Evolutionary conservation across 495 filamentous ascomycete genomes (phyloP).

Genomic region (Aspergillus carlsbadensis): DNA sequence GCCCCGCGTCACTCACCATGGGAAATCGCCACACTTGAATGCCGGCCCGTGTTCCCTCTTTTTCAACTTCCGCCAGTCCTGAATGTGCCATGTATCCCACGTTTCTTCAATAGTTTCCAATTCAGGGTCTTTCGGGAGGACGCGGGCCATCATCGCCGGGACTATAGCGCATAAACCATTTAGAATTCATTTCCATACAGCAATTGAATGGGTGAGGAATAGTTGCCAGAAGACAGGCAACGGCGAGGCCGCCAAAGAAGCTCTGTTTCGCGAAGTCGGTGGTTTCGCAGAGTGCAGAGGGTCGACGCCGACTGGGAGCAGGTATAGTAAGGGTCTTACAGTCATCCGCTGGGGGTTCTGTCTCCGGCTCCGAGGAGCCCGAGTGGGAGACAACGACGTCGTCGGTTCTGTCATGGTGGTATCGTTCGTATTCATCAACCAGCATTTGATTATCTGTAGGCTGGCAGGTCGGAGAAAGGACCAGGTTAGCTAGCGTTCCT

Average conservation of each 20-base stretch:
- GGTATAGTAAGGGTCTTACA: constrained; percentile 49
- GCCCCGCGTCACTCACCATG: constrained; percentile 62
- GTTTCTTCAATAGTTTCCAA: constrained; percentile 70
- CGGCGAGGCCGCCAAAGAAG: neutral
- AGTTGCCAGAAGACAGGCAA: neutral
- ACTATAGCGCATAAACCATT: constrained; percentile 45
- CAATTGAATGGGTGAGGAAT: neutral
- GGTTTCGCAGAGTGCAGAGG: neutral
- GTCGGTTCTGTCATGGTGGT: constrained; percentile 76
- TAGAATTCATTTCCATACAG: constrained; percentile 12
- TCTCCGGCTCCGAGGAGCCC: constrained; percentile 52
- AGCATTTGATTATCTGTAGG: constrained; percentile 61
- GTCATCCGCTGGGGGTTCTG: constrained; percentile 65
- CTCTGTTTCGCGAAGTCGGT: neutral
- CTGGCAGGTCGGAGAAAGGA: constrained; percentile 22
- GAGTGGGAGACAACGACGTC: constrained; percentile 81
- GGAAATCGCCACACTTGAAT: constrained; percentile 82
- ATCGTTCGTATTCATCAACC: constrained; percentile 69
- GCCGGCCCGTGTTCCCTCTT: constrained; percentile 83
- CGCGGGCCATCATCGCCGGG: constrained; percentile 77
- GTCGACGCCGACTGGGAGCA: neutral
- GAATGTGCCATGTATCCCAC: constrained; percentile 79
- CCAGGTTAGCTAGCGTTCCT: constrained; percentile 4
- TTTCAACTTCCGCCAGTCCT: constrained; percentile 69
- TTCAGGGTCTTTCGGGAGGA: constrained; percentile 71